Percentiles rank a stretch among this genome's conserved stretches.
Evolutionary conservation across 345 rosid species (phyloP).

Genomic region (Turritis glabra): DNA sequence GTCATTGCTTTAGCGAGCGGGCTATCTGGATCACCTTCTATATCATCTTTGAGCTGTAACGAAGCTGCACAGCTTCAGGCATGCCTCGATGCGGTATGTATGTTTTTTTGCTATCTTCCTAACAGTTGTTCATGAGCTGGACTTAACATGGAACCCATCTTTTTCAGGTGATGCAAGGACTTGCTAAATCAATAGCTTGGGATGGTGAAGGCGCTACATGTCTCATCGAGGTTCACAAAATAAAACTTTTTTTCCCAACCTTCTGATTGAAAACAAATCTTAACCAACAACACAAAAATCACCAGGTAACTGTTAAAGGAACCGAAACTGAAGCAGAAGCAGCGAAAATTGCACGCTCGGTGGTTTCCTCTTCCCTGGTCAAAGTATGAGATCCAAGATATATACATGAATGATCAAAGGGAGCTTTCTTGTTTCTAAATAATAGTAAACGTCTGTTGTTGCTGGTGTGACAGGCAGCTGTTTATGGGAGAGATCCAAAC

Average conservation of each 20-base stretch:
- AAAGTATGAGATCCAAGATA: slow-evolving; percentile 53
- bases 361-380: slow-evolving; percentile 93
- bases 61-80: slow-evolving; percentile 88
- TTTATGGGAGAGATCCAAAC: slow-evolving; percentile 94
- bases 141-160: neutral
- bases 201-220: slow-evolving; percentile 99
- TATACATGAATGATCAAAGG: slow-evolving; percentile 8
- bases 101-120: neutral
- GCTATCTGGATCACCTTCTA: slow-evolving; percentile 65
- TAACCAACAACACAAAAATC: neutral
- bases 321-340: slow-evolving; percentile 73
- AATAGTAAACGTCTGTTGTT: neutral
- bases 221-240: slow-evolving; percentile 71
- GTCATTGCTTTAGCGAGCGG: slow-evolving; percentile 93
- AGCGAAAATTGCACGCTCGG: slow-evolving; percentile 86
- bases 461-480: slow-evolving; percentile 69
- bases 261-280: neutral
- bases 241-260: neutral
- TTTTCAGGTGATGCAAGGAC: slow-evolving; percentile 94
- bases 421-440: slow-evolving; percentile 15
- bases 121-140: slow-evolving; percentile 6
- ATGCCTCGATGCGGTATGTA: slow-evolving; percentile 81
- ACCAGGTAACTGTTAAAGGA: slow-evolving; percentile 73
- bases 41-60: slow-evolving; percentile 59
- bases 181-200: slow-evolving; percentile 98